Base-by-base conservation (phyloP, 2,329 filamentous ascomycete genomes). In the Paraphoma chrysanthemicola region DNA sequence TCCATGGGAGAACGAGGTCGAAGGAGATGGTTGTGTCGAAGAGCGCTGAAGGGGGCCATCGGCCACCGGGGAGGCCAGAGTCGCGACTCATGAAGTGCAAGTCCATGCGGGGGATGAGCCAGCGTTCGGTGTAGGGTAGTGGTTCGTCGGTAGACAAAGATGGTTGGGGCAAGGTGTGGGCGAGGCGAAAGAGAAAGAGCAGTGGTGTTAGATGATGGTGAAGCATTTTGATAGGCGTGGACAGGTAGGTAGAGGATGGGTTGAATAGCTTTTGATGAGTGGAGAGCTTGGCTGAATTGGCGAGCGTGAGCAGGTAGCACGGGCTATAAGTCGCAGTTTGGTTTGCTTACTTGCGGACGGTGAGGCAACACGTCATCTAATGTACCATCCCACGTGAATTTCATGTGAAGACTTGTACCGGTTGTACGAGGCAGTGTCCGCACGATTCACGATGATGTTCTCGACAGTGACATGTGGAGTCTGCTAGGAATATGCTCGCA, bases 51-150 rank as follows among this genome's bases (percentile, higher is more conserved):
- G 53, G 50, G 8, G 70, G 68, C 71, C 71, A 74, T 1, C 41
- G 43, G 36, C 57, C 59, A 44, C 63, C 62, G 5, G 64, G 65
- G 7, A 70, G 44, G 8, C 70, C 71, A 6, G 64, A 63, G 51
- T 57, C 47, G 6, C 10, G 28, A 43, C 51, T 64, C 69, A 74
- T 71, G 59, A 71, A 72, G 58, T 74, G 71, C 41, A 67, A 64
- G 23, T 64, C 33, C 11, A 73, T 54, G 36, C 43, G 47, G 10
- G 68, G 51, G 29, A 73, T 71, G 17, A 29, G 47, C 64, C 64
- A 71, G 50, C 14, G 31, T 58, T 69, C 49, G 30, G 41, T 42
- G 33, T 18, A 2, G 49, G 36, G 31, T 23, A 14, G 42, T 44
- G 14, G n/a, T 28, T 36, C 6, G 33, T 36, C 14, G 3, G 33